Conservation (phyloP, 2,329 filamentous ascomycete genomes). For the Aspergillus bombycis region DNA sequence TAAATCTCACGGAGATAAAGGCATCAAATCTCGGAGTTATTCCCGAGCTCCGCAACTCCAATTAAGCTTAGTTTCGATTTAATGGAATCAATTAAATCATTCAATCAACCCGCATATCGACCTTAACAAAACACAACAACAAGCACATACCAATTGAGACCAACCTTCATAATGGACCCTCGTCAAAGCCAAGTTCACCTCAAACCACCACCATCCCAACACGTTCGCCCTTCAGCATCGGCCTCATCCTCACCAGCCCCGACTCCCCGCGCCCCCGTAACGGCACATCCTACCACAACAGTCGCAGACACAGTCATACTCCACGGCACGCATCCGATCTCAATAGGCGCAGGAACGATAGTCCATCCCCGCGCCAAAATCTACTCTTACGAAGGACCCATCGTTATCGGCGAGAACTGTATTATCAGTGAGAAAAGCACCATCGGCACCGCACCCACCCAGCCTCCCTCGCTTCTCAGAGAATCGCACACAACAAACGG, state of each 20-base stretch:
- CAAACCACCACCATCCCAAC: conserved; percentile 24
- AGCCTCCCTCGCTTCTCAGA: conserved; percentile 10
- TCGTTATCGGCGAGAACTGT: conserved; percentile 79
- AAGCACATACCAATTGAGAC: background rate
- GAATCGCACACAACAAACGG: conserved; percentile 12
- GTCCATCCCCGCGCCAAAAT: conserved; percentile 85
- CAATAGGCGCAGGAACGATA: conserved; percentile 74
- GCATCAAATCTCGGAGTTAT: background rate
- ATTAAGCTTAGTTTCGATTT: background rate
- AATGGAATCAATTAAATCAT: background rate
- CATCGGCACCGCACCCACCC: conserved; percentile 53
- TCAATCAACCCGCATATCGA: background rate
- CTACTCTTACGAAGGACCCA: conserved; percentile 75
- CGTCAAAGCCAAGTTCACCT: conserved; percentile 23
- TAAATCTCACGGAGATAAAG: background rate
- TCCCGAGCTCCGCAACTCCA: background rate
- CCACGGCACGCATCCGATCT: conserved; percentile 74
- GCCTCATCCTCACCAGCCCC: conserved; percentile 32
- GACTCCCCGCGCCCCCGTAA: conserved; percentile 39
- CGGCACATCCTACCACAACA: conserved; percentile 40
- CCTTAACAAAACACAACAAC: conserved; percentile 2
- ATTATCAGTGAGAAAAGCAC: conserved; percentile 71
- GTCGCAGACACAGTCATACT: conserved; percentile 45
- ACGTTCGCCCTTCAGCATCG: conserved; percentile 31
- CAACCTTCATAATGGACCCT: conserved; percentile 21